A percentile compares a stretch with the other conserved stretches of the same genome.
These are phyloP conservation scores for Straminergon stramineum DNA, from an alignment of 225 moss, liverwort and hornwort species.

Conservation along the genomic window DNA sequence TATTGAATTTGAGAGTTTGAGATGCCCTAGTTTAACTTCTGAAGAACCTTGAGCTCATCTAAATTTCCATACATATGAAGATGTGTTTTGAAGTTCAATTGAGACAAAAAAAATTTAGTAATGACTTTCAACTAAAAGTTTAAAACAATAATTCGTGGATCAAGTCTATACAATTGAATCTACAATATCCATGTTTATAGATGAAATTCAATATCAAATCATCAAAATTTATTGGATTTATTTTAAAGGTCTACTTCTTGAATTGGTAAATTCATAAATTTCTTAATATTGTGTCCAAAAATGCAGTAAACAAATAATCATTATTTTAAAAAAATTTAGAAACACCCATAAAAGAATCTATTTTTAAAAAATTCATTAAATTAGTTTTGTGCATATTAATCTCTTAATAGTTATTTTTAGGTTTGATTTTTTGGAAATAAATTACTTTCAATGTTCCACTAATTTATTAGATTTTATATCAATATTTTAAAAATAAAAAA, in stretches of 20 bases:
- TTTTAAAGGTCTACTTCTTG: background rate
- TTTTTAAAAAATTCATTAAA: background rate
- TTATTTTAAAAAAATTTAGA: no score
- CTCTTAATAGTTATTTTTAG: background rate
- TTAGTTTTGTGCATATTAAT: background rate
- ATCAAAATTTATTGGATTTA: background rate
- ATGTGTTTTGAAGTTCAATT: no score
- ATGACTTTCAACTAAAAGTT: no score
- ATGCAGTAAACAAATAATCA: background rate
- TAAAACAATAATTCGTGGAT: no score
- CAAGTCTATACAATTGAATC: no score
- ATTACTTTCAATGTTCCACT: background rate
- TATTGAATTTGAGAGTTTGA: no score
- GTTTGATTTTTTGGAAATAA: background rate
- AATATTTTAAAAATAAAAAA: background rate
- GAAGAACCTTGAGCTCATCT: background rate
- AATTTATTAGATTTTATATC: background rate
- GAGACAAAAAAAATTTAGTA: no score
- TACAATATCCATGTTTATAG: no score
- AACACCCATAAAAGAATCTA: fast-evolving
- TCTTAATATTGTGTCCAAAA: background rate
- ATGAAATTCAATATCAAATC: background rate
- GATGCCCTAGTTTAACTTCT: no score
- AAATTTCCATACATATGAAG: background rate
- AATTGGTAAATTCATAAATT: background rate